Base-by-base conservation (phyloP, 2,329 filamentous ascomycete species). In the Colletotrichum tanaceti region DNA sequence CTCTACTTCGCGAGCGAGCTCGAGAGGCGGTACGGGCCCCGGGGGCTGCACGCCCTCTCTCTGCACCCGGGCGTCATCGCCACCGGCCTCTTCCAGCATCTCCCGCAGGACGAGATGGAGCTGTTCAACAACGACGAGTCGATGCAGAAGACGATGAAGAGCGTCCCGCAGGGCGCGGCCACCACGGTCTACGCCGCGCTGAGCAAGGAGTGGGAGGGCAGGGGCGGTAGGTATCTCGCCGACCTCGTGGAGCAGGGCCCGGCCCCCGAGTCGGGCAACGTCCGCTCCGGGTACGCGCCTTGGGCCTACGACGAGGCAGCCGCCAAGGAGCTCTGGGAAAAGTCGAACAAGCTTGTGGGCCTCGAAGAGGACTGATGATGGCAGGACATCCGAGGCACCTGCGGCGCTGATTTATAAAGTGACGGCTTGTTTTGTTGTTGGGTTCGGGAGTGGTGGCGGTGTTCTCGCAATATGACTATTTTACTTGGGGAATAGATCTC, bases 1-100 rank as follows among this genome's bases (percentile, higher is more conserved):
- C 78, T 87, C 16, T 84, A 80, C 71, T 80, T 84, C 47, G 81
- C 85, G 0, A 68, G 62, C 6, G 68, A 68, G 32, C 20, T 58
- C n/a, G 68, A 70, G 7, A 16, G 41, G 4, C 65, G 65, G 0
- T 68, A 61, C 2, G 68, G 79, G 3, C 28, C 71, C 0, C 65
- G 73, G 13, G 79, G 81, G 9, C 68, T 86, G 0, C 82, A 83
- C 60, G 82, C 76, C 1, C 73, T 77, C 18, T 78, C 78, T 22
- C 63, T 86, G 0, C 80, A 84, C 63, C 84, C 83, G 0, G 84
- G 84, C 5, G 75, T 77, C 14, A 82, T 83, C 67, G 13, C 18
- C 24, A 70, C 65, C 0, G 50, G 47, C 13, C 50, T 70, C 7
- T 14, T 22, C 0, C 11, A 57, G 9, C 11, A 62, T 18, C 24